Base-by-base conservation (phyloP, 2,329 filamentous ascomycete genomes). In the Hawksworthiomyces lignivorus region DNA sequence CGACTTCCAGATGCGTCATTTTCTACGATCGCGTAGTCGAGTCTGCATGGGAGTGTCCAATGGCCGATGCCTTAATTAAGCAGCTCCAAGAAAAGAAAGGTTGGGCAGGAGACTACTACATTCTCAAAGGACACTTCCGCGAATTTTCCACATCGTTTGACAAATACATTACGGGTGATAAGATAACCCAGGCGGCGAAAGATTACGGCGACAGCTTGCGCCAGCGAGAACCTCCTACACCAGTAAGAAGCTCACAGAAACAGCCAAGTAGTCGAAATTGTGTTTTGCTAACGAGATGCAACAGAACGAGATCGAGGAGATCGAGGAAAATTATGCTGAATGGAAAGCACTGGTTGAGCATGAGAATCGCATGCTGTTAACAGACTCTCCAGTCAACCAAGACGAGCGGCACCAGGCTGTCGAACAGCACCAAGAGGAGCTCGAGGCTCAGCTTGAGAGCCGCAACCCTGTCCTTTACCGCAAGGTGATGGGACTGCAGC, bases 61-160 rank as follows among this genome's bases (percentile, higher is more conserved):
- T 65, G 3, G 71, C 72, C 3, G 62, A 65, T 12, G 55, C 63
- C 0, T 51, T 77, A 3, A 54, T 64, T 17, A 54, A 62, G 29
- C 72, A 71, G 45, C 61, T 77, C 39, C 64, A 58, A 37, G 24
- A 42, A 10, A 53, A 54, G 14, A 62, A 64, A 48, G 68, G 66
- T 18, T 77, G 73, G 73, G 47, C 49, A 1, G 73, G 73, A 2
- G 64, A 67, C 30, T 69, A 63, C 45, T 76, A 76, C 50, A 60
- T 77, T 7, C 61, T 77, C 26, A 75, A 75, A 50, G 73, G 73
- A 0, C 70, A 73, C 40, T 77, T 72, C 51, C 63, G 65, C 35
- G 73, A 77, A 47, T 77, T 77, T 46, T 72, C 70, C 14, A 60
- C 62, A 20, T 71, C 69, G 0, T 77, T 73, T 47, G 65, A 67